phyloP scores from a whole-genome alignment of 2,329 filamentous ascomycete genomes.

The Cladosporium velox region DNA sequence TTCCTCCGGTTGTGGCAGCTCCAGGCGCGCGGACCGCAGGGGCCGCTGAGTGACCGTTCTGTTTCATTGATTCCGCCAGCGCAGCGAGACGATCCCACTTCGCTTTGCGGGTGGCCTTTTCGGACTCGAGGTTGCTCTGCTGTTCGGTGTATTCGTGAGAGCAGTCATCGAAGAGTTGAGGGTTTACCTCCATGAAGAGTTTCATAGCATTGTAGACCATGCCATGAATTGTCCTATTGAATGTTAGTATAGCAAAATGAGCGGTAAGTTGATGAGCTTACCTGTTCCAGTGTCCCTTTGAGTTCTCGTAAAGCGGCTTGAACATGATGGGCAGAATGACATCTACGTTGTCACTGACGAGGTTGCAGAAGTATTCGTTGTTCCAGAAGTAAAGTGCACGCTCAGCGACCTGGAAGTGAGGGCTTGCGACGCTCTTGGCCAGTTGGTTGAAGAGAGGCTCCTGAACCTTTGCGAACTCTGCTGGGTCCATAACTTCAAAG shows the following conservation, averaged over 20 bases:
- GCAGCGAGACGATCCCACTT: slow-evolving; percentile 88
- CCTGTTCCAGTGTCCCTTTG: slow-evolving; percentile 99
- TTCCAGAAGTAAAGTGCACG: slow-evolving; percentile 99
- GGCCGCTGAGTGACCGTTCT: slow-evolving; percentile 30
- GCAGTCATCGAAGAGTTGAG: slow-evolving; percentile 96
- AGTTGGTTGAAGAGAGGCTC: slow-evolving; percentile 96
- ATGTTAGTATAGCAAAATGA: slow-evolving; percentile 17
- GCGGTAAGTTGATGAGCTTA: slow-evolving; percentile 40
- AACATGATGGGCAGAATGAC: slow-evolving; percentile 99
- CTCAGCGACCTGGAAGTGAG: slow-evolving; percentile 98
- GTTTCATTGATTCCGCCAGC: slow-evolving; percentile 62
- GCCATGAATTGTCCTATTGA: slow-evolving; percentile 86
- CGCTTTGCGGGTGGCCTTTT: slow-evolving; percentile 76
- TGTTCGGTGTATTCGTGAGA: slow-evolving; percentile 97
- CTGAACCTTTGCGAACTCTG: slow-evolving; percentile 97
- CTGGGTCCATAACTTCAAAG: slow-evolving; percentile 99
- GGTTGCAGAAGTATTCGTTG: slow-evolving; percentile 99
- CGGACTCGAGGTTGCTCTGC: slow-evolving; percentile 85
- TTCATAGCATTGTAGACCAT: slow-evolving; percentile 99
- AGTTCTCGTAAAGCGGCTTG: slow-evolving; percentile 96
- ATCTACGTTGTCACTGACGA: slow-evolving; percentile 98
- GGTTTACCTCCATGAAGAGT: slow-evolving; percentile 99
- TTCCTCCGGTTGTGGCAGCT: slow-evolving; percentile 40
- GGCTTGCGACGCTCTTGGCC: slow-evolving; percentile 95
- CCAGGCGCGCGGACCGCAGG: slow-evolving; percentile 31